Base-by-base conservation (phyloP, 2,329 filamentous ascomycete genomes). In the Fusarium stilboides region DNA sequence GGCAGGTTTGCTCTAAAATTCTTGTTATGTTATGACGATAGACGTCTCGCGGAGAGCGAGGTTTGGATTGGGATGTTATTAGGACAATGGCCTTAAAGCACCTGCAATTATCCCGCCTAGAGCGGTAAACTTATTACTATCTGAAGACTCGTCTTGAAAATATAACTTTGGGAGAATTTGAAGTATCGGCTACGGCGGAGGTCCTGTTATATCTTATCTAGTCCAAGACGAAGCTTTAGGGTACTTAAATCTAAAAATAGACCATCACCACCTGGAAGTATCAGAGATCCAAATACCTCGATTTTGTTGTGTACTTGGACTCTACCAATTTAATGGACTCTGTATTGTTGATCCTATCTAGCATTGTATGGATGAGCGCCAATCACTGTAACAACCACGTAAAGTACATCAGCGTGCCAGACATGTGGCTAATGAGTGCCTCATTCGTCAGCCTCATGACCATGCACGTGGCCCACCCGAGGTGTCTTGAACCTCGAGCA, bases 1-100 rank as follows among this genome's bases (percentile, higher is more conserved):
- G 64, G 68, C 68, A 49, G 51, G 68, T 57, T 70, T 65, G 58
- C 58, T 70, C 51, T 31, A 70, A 70, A 65, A 70, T 55, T 63
- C 33, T 54, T 51, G 39, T 24, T 7, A 60, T 56, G 31, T 54
- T 55, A 43, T 22, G 40, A 42, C 31, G 24, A 57, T 57, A 56
- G 37, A 62, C n/a, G 33, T 12, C 24, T 50, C 10, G 54, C 20
- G 19, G 24, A 42, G 19, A 33, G 33, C 33, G 45, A 42, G 39
- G 19, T 37, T n/a, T 15, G 26, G 40, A 28, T 26, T 40, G 33
- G 46, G 52, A 36, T n/a, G 19, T 19, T 42, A 14, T 20, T 42
- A 36, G 40, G 26, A 20, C n/a, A 17, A 20, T 9, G 6, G 9
- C 22, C 22, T 31, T 13, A 28, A 62, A 42, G 37, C 51, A 58